Evolutionary conservation across 2,329 filamentous ascomycete species (phyloP), one percentile per base, ranked within the genome.

Genomic region (Cercospora sp.): DNA sequence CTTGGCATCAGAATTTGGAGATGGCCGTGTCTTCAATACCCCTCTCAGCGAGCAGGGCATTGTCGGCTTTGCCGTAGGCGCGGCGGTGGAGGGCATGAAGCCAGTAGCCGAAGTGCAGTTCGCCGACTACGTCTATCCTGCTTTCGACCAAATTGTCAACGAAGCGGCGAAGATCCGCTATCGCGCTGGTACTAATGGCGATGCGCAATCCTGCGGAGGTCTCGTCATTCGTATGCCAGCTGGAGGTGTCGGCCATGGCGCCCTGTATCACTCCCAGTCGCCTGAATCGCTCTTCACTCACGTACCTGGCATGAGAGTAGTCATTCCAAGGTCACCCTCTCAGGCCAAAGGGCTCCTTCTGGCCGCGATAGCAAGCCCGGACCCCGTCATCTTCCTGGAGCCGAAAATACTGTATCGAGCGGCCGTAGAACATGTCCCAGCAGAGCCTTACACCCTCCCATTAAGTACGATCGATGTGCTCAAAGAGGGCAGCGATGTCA

Each of bases 71-170:
- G 95, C 90, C 10, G 93, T 98, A 72, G 95, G 95, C 2, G 88
- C 90, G 39, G 94, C 94, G 0, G 92, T 92, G 6, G 91, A 97
- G 81, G 94, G 94, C 26, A 93, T 97, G 91, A 90, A 91, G 66
- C 93, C 95, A 0, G 87, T 98, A 26, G 94, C 94, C 0, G 95
- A 99, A 82, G 93, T 97, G 65, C 94, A 97, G 78, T 97, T 97
- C 77, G 94, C 94, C 67, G 94, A 97, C 78, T 97, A 97, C 78
- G 89, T 97, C 64, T 97, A 90, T 78, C 94, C 94, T 2, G 93
- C 94, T 0, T 97, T 96, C 75, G 93, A 97, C 76, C 93, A 97
- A 82, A 86, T 97, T 33, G 93, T 97, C 76, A 97, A 97, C 75
- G 93, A 97, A 80, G 93, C 92, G 0, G 92, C 93, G 69, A 97